Evolutionary conservation across 208 protist species (phyloP), one percentile per base, ranked within the genome.

Genomic region (Acanthamoeba culbertsoni): DNA sequence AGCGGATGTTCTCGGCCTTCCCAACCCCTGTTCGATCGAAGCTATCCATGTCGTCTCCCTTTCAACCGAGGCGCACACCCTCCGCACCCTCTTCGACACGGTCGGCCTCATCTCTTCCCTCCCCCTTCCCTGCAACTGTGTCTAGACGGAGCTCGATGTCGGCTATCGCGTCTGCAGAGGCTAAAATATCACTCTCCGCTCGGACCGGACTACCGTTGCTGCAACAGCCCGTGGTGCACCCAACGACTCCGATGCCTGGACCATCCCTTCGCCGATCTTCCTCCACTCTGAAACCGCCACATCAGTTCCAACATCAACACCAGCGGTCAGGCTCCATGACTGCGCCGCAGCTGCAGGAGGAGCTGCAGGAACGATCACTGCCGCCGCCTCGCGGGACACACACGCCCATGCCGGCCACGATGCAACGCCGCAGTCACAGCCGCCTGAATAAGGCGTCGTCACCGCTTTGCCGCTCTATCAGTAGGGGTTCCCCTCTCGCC

Each of bases 1-100:
- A 79, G 33, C 68, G 68, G 0, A 51, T 79, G 68, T 79, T 79
- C 40, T 79, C 68, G 33, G 68, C 68, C 68, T 79, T 79, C 68
- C 68, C 68, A 0, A 79, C 68, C 40, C 68, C 68, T 6, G 68
- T 79, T 23, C 68, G 68, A 33, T 79, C 68, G 40, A 79, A 79
- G 68, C 43, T 79, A 14, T 79, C 68, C 37, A 33, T 79, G 20
- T 45, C 68, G 10, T 79, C 68, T 7, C 68, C 68, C 35, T 79
- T 79, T 42, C 68, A 79, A 23, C 42, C 68, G 26, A 33, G 68
- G 0, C 43, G 14, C 40, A n/a, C 0, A 3, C 7, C 59, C 10
- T 40, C 68, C 26, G 1, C 68, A 79, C 7, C 68, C 40, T 51
- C 68, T 20, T 79, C 68, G 40, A 28, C 68, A 3, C 48, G 20